These are phyloP conservation scores for Lasiosphaeria ovina DNA, from an alignment of 495 filamentous ascomycete genomes.

Conservation along the genomic window DNA sequence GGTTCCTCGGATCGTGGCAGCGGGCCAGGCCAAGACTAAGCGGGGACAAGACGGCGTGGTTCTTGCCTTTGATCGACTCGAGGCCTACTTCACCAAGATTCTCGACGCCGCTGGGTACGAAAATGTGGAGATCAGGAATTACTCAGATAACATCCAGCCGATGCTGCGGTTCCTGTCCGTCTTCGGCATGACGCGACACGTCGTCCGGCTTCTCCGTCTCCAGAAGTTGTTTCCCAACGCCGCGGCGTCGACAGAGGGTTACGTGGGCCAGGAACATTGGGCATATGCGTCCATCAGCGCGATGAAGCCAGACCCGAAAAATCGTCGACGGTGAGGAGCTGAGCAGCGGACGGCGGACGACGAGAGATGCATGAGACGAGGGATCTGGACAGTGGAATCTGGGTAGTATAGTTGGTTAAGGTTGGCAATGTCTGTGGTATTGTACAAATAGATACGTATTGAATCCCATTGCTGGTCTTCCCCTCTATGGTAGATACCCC, in stretches of 20 bases:
- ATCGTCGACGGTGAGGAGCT: no score
- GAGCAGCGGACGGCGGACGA: no score
- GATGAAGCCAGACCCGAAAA: constrained; percentile 1
- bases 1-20: no score
- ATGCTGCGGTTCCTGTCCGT: constrained; percentile 7
- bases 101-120: constrained; percentile 5
- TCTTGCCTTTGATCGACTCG: constrained; percentile 3
- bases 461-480: no score
- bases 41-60: no score
- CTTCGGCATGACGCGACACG: not conserved
- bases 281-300: constrained; percentile 11
- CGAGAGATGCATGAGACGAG: not conserved
- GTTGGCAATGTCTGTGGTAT: not conserved
- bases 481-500: no score
- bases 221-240: constrained; percentile 9
- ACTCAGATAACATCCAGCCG: constrained; percentile 13
- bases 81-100: constrained; percentile 3
- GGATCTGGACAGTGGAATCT: not conserved
- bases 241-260: constrained; percentile 1
- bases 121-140: constrained; percentile 8
- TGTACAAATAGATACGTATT: not conserved
- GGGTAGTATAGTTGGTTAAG: not conserved
- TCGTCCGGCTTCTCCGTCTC: constrained; percentile 2
- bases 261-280: constrained; percentile 8
- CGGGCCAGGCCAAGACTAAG: no score